phyloP scores from a whole-genome alignment of 1,284 basidiomycete genomes.

The Kwoniella shivajii region DNA sequence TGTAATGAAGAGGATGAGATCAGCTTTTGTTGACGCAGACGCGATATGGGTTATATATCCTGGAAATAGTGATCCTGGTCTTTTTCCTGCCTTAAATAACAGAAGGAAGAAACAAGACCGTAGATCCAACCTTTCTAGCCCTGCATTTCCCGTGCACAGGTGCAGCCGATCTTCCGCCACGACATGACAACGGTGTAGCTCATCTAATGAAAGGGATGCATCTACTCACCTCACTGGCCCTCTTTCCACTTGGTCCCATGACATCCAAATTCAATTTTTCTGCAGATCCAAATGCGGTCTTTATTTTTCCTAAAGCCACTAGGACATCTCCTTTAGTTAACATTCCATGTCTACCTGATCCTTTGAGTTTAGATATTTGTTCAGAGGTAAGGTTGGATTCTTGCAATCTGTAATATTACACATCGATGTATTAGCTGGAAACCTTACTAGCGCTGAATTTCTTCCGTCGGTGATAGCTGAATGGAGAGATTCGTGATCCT shows the following conservation, averaged over 20 bases:
- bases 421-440: conserved; percentile 47
- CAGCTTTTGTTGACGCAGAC: conserved; percentile 1
- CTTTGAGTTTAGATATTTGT: conserved; percentile 54
- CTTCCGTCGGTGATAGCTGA: too few relatives aligned
- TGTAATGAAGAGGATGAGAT: neutral
- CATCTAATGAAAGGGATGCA: too few relatives aligned
- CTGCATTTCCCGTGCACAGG: neutral
- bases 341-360: conserved; percentile 84
- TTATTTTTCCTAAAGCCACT: conserved; percentile 68
- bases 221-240: conserved; percentile 37
- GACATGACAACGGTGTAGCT: too few relatives aligned
- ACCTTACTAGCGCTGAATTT: conserved; percentile 39
- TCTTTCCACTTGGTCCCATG: conserved; percentile 45
- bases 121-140: too few relatives aligned
- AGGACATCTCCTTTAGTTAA: conserved; percentile 88
- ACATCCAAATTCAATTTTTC: conserved; percentile 65
- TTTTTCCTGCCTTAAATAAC: too few relatives aligned
- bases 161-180: neutral
- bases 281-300: conserved; percentile 67
- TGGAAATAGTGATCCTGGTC: too few relatives aligned
- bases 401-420: conserved; percentile 50
- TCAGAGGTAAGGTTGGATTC: conserved; percentile 51
- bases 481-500: too few relatives aligned
- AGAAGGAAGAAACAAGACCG: too few relatives aligned
- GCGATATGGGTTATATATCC: too few relatives aligned